Evolutionary conservation across 2,329 filamentous ascomycete genomes (phyloP), one percentile per base, ranked within the genome.

Genomic region (Beauveria sp.): DNA sequence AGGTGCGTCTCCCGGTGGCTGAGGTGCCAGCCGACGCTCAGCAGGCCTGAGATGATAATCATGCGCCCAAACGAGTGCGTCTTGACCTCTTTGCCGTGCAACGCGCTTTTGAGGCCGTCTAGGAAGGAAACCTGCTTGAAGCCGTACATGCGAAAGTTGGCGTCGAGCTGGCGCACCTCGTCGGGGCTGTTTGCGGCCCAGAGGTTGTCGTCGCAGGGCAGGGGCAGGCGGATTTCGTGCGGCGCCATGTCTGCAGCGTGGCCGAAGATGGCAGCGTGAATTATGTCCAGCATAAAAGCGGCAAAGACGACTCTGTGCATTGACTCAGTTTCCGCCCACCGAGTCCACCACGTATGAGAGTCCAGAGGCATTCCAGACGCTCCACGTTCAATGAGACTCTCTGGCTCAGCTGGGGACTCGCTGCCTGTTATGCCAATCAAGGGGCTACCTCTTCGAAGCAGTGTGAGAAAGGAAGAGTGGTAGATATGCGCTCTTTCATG

Each of bases 1-100:
- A 94, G 84, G 72, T 96, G 91, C 4, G 92, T 84, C 70, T 96
- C 91, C 67, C 90, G 84, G 73, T 92, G 90, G 66, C 90, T 91
- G 77, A 96, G 86, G 68, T 96, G 92, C 91, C 91, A 96, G 63
- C 88, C 92, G 5, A 96, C 90, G 66, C 90, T 94, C n/a, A 96
- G 77, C 41, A 97, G 77, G 0, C 92, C 92, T 1, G 90, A 90
- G 88, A 96, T 96, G 67, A 97, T 84, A 64, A 96, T 92, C 67
- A 91, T 94, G 54, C 92, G 85, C 1, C 92, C 92, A 69, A 96
- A 96, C 0, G 90, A 87, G 70, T 96, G 93, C 1, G 92, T 96
- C 58, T 86, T 85, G 18, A 96, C 91, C 53, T 85, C 85, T 64
- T 92, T 85, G 2, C 88, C 89, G 64, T 93, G 92, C 3, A 97